phyloP scores from a whole-genome alignment of 2,329 filamentous ascomycete genomes.

The Trichoderma oligosporum region DNA sequence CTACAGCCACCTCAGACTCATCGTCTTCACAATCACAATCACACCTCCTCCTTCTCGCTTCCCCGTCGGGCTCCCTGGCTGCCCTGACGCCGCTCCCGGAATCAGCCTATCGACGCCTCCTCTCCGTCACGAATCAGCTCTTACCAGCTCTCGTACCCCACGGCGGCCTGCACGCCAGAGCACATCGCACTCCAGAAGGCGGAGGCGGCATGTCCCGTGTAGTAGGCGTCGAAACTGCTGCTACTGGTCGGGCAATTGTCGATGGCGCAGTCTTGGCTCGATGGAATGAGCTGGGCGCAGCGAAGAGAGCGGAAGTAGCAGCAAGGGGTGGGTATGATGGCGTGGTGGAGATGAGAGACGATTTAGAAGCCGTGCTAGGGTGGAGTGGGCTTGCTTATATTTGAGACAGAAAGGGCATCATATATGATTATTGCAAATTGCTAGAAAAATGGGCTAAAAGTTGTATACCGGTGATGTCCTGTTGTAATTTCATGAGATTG shows the following conservation, averaged over 20 bases:
- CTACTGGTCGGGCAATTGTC: constrained; percentile 62
- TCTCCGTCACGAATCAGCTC: constrained; percentile 76
- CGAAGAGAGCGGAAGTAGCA: constrained; percentile 68
- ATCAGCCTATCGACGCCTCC: constrained; percentile 75
- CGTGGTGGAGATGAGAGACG: constrained; percentile 63
- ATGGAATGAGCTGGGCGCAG: constrained; percentile 72
- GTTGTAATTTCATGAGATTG: too few species aligned
- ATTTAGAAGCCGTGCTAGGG: constrained; percentile 61
- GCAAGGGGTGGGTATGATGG: constrained; percentile 65
- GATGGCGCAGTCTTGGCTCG: constrained; percentile 73
- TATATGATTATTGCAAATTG: not conserved
- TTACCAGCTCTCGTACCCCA: constrained; percentile 70
- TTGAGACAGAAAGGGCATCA: constrained; percentile 24
- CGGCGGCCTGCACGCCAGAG: constrained; percentile 78
- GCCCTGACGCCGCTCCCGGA: constrained; percentile 76
- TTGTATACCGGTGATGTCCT: too few species aligned
- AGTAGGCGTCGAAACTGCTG: constrained; percentile 53
- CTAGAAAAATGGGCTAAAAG: too few species aligned
- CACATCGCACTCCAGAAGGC: constrained; percentile 59
- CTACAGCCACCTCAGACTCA: constrained; percentile 23
- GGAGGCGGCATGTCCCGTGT: constrained; percentile 42
- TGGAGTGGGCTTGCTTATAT: constrained; percentile 62
- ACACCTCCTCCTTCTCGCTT: constrained; percentile 63
- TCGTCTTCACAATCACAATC: constrained; percentile 33
- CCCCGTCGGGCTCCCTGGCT: constrained; percentile 70